phyloP scores from a whole-genome alignment of 2,329 filamentous ascomycete species.

The Colletotrichum noveboracense region DNA sequence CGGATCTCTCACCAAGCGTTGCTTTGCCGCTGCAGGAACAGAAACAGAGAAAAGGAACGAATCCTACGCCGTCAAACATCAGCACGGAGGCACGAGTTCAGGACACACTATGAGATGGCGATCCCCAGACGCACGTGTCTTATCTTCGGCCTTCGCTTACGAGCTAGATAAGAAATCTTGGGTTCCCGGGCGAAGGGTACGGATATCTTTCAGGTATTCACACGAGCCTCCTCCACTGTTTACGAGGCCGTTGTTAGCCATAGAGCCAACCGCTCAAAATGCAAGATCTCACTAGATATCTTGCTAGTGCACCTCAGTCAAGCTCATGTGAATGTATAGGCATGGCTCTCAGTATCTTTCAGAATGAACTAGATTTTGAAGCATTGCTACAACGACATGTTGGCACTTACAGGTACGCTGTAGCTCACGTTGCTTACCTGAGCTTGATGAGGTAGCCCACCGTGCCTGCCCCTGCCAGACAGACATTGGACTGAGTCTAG shows the following conservation, averaged over 20 bases:
- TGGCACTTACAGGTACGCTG: neutral
- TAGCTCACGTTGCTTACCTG: neutral
- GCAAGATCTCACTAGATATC: neutral
- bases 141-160: neutral
- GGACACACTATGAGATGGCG: neutral
- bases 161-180: neutral
- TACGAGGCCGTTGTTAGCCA: neutral
- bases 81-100: neutral
- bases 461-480: neutral
- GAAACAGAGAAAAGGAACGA: neutral
- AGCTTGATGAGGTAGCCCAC: neutral
- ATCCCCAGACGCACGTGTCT: neutral
- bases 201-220: neutral
- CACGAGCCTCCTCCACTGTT: neutral
- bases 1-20: neutral
- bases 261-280: neutral
- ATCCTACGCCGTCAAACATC: neutral
- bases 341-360: neutral
- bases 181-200: neutral
- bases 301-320: neutral
- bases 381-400: too few species aligned
- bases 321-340: neutral
- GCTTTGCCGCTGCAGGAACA: slow-evolving; percentile 7
- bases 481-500: neutral
- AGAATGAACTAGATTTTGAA: neutral